Base-by-base conservation (phyloP, 352 stramenopile species). In the Pythium volutum region DNA sequence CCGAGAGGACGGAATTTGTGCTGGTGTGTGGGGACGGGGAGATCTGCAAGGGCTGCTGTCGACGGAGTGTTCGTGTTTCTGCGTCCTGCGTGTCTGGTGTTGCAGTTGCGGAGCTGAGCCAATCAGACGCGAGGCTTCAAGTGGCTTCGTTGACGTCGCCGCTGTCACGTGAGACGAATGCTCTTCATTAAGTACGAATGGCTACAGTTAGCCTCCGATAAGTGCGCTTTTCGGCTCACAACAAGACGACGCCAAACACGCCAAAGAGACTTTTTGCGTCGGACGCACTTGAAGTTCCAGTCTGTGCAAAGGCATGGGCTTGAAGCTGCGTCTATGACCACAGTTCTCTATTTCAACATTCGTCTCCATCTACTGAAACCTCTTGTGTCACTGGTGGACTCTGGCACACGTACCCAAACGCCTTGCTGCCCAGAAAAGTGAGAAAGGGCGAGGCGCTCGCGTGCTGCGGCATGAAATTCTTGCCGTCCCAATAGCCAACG, bases 371-470 rank as follows among this genome's bases (percentile, higher is more conserved):
- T n/a, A n/a, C n/a, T n/a, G n/a, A n/a, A n/a, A n/a, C n/a, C n/a
- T n/a, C n/a, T n/a, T n/a, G n/a, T 43, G 38, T 16, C 36, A 22
- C 36, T 9, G 18, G 18, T n/a, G 3, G 41, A 27, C n/a, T 25
- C 7, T 15, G n/a, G 11, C 52, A 50, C 14, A 93, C 81, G 66
- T 87, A 84, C 12, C 75, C 84, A 67, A 95, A 93, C 22, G 67
- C 49, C 71, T 93, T 84, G 55, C 80, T 92, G 20, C 86, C 86
- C 4, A 95, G 70, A 51, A 95, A 95, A n/a, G 86, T 90, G 46
- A 95, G 64, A 54, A 84, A 93, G 22, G 83, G 75, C 5, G 65
- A 63, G 1, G 70, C 27, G 3, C 61, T 58, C 5, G 53, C 26
- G 8, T 59, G 43, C 50, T 66, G 69, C 5, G 83, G 73, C 43